Evolutionary conservation across 1,284 basidiomycete genomes (phyloP), one percentile per base, ranked within the genome.

Genomic region (Pseudozyma sp.): DNA sequence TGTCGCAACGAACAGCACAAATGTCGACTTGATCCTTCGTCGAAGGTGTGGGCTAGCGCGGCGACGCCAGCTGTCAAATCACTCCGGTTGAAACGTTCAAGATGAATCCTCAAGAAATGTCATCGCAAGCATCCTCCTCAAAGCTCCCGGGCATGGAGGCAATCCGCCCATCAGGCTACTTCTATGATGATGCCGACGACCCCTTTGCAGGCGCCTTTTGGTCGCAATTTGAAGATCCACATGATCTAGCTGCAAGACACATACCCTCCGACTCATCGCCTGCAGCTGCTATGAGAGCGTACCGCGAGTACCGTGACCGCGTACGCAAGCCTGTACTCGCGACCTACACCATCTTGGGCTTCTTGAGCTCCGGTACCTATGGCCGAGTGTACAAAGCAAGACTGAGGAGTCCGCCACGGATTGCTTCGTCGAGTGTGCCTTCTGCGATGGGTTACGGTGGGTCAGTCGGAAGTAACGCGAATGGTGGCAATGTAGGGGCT

Each of bases 361-460:
- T 99, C 87, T 94, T 99, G 77, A 97, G 94, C 9, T 96, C 94
- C 5, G 96, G 96, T 18, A 99, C 97, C 0, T 99, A 99, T 82
- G 97, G 97, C 0, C 89, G 95, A 34, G 96, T 99, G 5, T 99
- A 99, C 89, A 99, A 99, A 86, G 97, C 95, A 0, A 89, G 92
- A 69, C 78, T 88, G 16, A 59, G 75, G 13, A 60, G 34, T 13
- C 38, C 50, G 18, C 64, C 60, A 2, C 48, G 36, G 18, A 8
- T 43, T 9, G 21, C 34, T 0, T n/a, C 45, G 0, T 25, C 38
- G 2, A 52, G 50, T 18, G 53, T 43, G 9, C 16, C 39, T n/a
- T 16, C 51, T 14, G 52, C 40, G 9, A 48, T 19, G 39, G 40
- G 42, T 2, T 49, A 39, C 12, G 38, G 54, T 31, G 25, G 25